A percentile compares a stretch with the other conserved stretches of the same genome.
phyloP scores from a whole-genome alignment of 2,329 filamentous ascomycete species.

The Aureobasidium sp. region DNA sequence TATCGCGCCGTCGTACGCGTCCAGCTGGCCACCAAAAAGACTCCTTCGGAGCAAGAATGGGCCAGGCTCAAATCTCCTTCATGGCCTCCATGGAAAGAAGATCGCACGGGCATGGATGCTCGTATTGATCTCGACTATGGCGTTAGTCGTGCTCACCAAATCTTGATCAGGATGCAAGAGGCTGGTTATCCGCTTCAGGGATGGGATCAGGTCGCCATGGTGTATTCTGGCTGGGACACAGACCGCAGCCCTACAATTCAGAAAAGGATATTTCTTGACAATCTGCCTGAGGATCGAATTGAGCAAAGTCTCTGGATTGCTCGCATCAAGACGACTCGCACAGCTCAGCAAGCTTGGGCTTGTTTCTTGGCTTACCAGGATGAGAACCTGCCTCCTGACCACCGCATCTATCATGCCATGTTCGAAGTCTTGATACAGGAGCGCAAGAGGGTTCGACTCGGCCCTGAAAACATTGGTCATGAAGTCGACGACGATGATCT shows the following conservation, averaged over 20 bases:
- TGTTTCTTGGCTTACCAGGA: conserved; percentile 53
- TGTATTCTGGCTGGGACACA: conserved; percentile 56
- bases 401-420: conserved; percentile 49
- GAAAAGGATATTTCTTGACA: conserved; percentile 38
- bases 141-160: conserved; percentile 49
- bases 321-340: conserved; percentile 53
- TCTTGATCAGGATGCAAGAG: conserved; percentile 50
- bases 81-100: conserved; percentile 61
- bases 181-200: conserved; percentile 47
- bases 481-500: conserved; percentile 19
- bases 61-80: conserved; percentile 52
- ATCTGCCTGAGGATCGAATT: background rate
- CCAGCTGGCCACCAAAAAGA: conserved; percentile 54
- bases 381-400: conserved; percentile 29
- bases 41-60: conserved; percentile 48
- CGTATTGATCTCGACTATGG: conserved; percentile 50
- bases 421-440: conserved; percentile 47
- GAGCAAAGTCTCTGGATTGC: conserved; percentile 45
- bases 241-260: conserved; percentile 58
- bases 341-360: conserved; percentile 57
- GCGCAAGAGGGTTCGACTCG: conserved; percentile 18
- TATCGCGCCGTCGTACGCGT: conserved; percentile 50
- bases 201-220: conserved; percentile 48
- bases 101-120: conserved; percentile 54
- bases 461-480: background rate